phyloP scores from a whole-genome alignment of 352 stramenopile genomes.

The Pythium rishiriense region DNA sequence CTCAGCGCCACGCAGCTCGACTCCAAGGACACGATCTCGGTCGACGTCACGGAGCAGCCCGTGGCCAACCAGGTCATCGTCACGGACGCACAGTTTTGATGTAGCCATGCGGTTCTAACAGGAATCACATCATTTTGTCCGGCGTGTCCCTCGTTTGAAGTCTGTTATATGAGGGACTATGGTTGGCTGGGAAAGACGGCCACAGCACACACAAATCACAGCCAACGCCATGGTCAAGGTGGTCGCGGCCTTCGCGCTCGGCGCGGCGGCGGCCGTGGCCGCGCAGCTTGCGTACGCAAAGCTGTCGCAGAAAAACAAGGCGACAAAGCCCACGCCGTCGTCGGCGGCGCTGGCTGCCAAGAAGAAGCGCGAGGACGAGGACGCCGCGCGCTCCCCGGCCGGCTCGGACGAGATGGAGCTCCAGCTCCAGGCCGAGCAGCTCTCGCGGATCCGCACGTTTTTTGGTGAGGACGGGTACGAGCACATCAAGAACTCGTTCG shows the following conservation, averaged over 20 bases:
- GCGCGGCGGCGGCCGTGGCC: constrained; percentile 43
- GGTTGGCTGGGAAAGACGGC: neutral
- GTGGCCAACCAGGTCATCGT: constrained; percentile 17
- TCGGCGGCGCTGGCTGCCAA: neutral
- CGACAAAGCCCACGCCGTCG: constrained; percentile 5
- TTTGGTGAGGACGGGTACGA: constrained; percentile 93
- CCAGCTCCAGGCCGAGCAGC: constrained; percentile 68
- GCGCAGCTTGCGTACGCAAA: constrained; percentile 46
- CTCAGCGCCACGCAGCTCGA: constrained; percentile 10
- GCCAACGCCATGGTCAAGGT: constrained; percentile 56
- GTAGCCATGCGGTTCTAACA: constrained; percentile 21
- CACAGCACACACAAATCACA: neutral
- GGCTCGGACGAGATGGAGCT: constrained; percentile 34
- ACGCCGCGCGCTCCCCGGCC: constrained; percentile 24
- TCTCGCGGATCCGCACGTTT: constrained; percentile 94
- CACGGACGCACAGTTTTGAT: constrained; percentile 24
- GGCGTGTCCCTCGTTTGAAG: constrained; percentile 12
- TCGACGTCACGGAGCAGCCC: constrained; percentile 21
- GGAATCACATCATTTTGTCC: neutral
- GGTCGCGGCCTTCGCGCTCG: constrained; percentile 54
- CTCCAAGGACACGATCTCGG: constrained; percentile 9
- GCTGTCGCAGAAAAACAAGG: constrained; percentile 28
- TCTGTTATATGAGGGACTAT: constrained; percentile 13
- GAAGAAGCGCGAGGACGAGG: neutral
- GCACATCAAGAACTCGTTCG: constrained; percentile 84